Evolutionary conservation across 257 asterid genomes (phyloP), one percentile per base, ranked within the genome.

Genomic region (Solanum ahanhuiri): DNA sequence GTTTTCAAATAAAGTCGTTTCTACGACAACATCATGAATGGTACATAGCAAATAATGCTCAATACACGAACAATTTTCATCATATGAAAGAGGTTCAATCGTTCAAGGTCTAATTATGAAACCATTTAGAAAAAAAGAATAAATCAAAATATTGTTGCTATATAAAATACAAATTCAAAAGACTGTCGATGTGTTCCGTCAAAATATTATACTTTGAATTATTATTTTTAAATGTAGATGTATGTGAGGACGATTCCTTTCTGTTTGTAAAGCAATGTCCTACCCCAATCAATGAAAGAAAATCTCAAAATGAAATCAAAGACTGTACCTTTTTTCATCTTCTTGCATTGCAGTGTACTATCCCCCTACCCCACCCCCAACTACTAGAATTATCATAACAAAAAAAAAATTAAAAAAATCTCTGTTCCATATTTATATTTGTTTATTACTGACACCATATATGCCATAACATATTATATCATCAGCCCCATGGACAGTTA

Each of bases 271-370:
- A 83, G 79, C 73, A 41, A 35, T 81, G 83, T 69, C 77, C 79
- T 67, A 48, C 85, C 87, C 84, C 79, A 70, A 73, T 64, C 86
- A 88, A 82, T 85, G 82, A 82, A 83, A 51, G 83, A 85, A 88
- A 87, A 87, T 88, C 91, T 88, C 89, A 83, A 87, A 54, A 84
- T 75, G 82, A 83, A 87, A 76, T 90, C 89, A 86, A 88, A 85
- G 85, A 86, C 89, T 81, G 91, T 89, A 89, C 91, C 85, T 79
- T 86, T 48, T 83, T 86, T 58, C 34, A 8, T 34, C 88, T 69
- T 39, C 41, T 35, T 83, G 37, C 4, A 39, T 43, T 63, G 23
- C 86, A 63, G 51, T 5, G 77, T 28, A 22, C 33, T 31, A 34
- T 31, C 81, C 71, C 14, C 57, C 37, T 3, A n/a, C 15, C 5